Evolutionary conservation across 805 yeast genomes (phyloP), one percentile per base, ranked within the genome.

Genomic region (Starmera amethionina): DNA sequence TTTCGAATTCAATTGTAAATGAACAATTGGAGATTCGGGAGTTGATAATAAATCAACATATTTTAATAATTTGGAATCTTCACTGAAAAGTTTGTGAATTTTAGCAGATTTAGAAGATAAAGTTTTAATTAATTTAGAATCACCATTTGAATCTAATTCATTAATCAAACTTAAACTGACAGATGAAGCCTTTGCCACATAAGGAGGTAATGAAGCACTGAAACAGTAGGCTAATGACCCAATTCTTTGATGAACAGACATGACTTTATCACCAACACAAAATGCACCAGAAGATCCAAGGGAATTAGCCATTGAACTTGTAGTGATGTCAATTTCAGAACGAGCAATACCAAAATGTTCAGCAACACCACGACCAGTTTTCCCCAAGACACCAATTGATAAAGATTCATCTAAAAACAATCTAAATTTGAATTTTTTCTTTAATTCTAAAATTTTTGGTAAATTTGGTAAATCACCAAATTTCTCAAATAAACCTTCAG

Each of bases 151-250:
- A 33, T 49, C 46, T 32, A 56, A 49, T 31, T 62, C 48, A 32
- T 67, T 70, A 46, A 86, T 64, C 33, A 76, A 59, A 13, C 65
- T 54, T 33, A 86, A 65, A 0, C 75, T 72, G 40, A 67, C 67
- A 1, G 84, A 72, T 1, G 73, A 74, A 3, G 79, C 78, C 42
- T 67, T 72, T 1, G 95, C 95, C 34, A 87, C 74, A 61, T 83
- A 90, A 19, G 97, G 94, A 11, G 98, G 97, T 57, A 90, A 73
- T 1, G 96, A 75, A 8, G 98, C 98, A 53, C 95, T 83, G 59
- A 86, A 93, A 45, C 93, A 93, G 58, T 87, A 93, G 3, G 96
- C 96, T 48, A 72, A 70, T 12, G 95, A 85, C 19, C 87, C 82
- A 52, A 93, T 82, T 59, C 95, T 78, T 69, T 93, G 98, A 64